Evolutionary conservation across 2,329 filamentous ascomycete genomes (phyloP), one percentile per base, ranked within the genome.

Genomic region (Pyrenophora teres): DNA sequence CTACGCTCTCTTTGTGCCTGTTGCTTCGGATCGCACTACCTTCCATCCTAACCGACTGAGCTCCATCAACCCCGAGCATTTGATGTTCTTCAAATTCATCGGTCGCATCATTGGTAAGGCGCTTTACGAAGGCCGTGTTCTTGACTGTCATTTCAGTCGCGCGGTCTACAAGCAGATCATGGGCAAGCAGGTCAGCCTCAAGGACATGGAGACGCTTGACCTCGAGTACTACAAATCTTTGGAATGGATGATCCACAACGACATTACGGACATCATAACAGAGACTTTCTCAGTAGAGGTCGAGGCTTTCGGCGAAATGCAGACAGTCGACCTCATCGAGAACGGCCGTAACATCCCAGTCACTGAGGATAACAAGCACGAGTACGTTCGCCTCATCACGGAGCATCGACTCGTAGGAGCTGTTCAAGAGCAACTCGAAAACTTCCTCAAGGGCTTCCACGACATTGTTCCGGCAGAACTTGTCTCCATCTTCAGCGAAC

Each of bases 61-160:
- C 75, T 87, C 87, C 38, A 87, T 97, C 82, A 99, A 99, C 71
- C 87, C 90, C 30, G 93, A 99, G 75, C 95, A 99, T 79, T 77
- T 97, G 53, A 86, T 91, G 80, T 99, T 97, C 83, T 99, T 99
- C 85, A 97, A 97, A 73, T 99, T 99, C 77, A 97, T 99, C 67
- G 94, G 94, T 36, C 90, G 94, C 42, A 92, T 99, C 75, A 99
- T 99, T 64, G 95, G 94, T 67, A 99, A 99, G 77, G 94, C 94
- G 32, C 82, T 99, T 41, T 99, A 97, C 74, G 95, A 99, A 78
- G 90, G 91, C 39, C 89, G 94, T 50, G 87, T 99, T 31, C 86
- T 99, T 25, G 94, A 99, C 74, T 99, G 94, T 75, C 96, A 97
- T 81, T 99, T 99, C 80, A 97, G 93, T 77, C 87, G 94, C 70